Evolutionary conservation across 2,329 filamentous ascomycete species (phyloP), one percentile per base, ranked within the genome.

Genomic region (Aspergillus tamarii): DNA sequence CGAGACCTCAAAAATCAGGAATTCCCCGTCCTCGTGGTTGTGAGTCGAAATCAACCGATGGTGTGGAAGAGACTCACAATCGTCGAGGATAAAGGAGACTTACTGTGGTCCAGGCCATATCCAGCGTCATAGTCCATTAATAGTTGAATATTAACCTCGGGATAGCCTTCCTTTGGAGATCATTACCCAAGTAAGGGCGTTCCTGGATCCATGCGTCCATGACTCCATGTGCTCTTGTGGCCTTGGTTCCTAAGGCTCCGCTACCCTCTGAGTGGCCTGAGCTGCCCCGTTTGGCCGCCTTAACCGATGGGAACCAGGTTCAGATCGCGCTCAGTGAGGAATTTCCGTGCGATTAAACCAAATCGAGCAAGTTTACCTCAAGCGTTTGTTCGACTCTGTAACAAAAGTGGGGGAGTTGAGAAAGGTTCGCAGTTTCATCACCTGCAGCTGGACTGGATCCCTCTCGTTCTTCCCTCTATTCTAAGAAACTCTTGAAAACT

Each of bases 211-310:
- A 60, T 41, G 28, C 39, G 23, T 55, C 21, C 52, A 60, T 41
- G 28, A 28, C 19, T 55, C 21, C 52, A 55, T 55, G 32, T 26
- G 16, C 32, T 16, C 12, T 62, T 54, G 48, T 21, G 50, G 57
- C 63, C 57, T 58, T 62, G 52, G 63, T 59, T 65, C 58, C 61
- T 65, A 23, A 56, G 41, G n/a, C 55, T 59, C 57, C 59, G 59
- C 64, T 56, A 41, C 28, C 43, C 61, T 48, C 21, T 52, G 46
- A 63, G 59, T 66, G 64, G 64, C 61, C 61, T 66, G 60, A 63
- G 60, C 57, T 60, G 46, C 46, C 46, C 46, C 46, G 16, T 50
- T 26, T 50, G 60, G 56, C 63, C 60, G 60, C 63, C 56, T 58
- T 62, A 63, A 55, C 64, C 64, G 58, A 66, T 45, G 39, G 32